A percentile compares a stretch with the other conserved stretches of the same genome.
These are phyloP conservation scores for Tubosaeta sp. DNA, from an alignment of 768 basidiomycete genomes.

Conservation along the genomic window DNA sequence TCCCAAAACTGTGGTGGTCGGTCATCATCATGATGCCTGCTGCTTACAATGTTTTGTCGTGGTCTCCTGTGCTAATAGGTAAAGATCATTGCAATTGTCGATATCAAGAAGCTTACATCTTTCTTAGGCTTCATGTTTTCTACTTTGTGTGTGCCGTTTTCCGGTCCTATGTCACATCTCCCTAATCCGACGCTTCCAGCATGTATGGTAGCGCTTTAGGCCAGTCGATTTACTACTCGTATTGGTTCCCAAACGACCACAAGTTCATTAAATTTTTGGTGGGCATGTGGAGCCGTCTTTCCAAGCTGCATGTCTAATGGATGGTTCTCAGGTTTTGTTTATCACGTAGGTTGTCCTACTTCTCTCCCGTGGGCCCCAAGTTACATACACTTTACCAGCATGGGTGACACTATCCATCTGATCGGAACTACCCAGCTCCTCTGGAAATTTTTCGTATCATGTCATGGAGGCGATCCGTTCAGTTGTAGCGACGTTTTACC, in stretches of 20 bases:
- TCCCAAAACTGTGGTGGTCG: too few species aligned
- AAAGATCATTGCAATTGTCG: neutral
- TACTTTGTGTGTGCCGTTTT: neutral
- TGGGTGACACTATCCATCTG: conserved; percentile 7
- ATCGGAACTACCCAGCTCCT: conserved; percentile 1
- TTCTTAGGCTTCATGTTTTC: conserved; percentile 3
- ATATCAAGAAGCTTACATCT: neutral
- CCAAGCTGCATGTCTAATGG: neutral
- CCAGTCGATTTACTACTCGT: conserved; percentile 7
- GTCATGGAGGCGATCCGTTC: neutral
- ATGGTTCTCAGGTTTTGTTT: neutral
- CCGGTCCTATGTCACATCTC: neutral
- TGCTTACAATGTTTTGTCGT: neutral
- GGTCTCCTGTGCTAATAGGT: conserved; percentile 9
- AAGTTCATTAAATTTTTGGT: conserved; percentile 1
- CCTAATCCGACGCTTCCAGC: neutral
- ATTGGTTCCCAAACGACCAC: conserved; percentile 7
- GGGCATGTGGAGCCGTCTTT: neutral
- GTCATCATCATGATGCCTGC: neutral
- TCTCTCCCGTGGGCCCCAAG: neutral
- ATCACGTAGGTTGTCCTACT: neutral
- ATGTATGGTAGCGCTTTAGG: conserved; percentile 10
- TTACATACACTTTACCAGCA: neutral
- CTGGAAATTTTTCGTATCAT: conserved; percentile 8
- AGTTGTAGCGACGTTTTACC: conserved; percentile 2